phyloP scores from a whole-genome alignment of 345 rosid species.

The Gossypium anomalum region DNA sequence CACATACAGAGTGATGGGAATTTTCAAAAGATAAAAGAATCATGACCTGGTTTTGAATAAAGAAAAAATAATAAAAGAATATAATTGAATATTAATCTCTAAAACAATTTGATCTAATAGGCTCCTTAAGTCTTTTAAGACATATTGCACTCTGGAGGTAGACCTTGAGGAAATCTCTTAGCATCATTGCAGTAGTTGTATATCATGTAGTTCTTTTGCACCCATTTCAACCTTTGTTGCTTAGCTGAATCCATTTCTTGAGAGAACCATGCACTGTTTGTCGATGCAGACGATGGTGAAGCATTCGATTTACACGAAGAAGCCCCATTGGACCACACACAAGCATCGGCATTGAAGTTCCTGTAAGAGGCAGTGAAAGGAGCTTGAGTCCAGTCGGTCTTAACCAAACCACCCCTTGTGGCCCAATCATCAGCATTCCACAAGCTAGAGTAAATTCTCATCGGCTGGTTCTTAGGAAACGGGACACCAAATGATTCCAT shows the following conservation, averaged over 20 bases:
- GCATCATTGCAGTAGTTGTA: constrained; percentile 32
- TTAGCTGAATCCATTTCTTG: constrained; percentile 19
- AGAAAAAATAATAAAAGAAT: not conserved
- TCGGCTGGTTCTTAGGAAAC: constrained; percentile 4
- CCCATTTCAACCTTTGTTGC: constrained; percentile 15
- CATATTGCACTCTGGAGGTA: constrained; percentile 28
- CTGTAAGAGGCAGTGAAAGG: constrained; percentile 13
- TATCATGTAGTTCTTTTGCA: constrained; percentile 28
- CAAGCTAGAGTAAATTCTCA: constrained; percentile 13
- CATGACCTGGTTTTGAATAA: no score
- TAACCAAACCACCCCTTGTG: constrained; percentile 11
- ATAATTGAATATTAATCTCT: not conserved
- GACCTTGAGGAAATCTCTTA: constrained; percentile 30
- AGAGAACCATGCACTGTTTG: constrained; percentile 22
- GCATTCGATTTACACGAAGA: constrained; percentile 27
- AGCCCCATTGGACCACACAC: constrained; percentile 29
- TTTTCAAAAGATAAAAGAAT: not conserved
- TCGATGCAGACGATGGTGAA: not conserved
- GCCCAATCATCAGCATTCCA: constrained; percentile 18
- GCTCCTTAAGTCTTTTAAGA: not conserved
- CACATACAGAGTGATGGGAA: not conserved
- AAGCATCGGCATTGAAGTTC: constrained; percentile 27
- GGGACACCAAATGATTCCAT: constrained; percentile 9
- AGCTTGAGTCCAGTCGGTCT: constrained; percentile 12
- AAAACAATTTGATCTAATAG: not conserved